Conservation (phyloP, 495 filamentous ascomycete species). For the Neurospora sp. region DNA sequence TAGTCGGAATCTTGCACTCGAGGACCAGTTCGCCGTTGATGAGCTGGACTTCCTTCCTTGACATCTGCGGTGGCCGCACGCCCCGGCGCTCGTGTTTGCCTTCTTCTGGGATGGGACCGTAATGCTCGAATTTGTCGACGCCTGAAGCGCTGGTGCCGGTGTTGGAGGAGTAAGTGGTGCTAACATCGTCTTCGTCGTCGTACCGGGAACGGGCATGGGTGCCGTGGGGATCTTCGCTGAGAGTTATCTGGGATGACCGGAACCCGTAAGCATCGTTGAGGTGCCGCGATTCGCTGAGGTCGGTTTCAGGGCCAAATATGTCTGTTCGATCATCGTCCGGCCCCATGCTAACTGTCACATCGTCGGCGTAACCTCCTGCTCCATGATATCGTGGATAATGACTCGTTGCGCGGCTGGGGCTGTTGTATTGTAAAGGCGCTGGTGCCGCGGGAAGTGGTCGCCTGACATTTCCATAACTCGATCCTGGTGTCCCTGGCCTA, state of each 20-base stretch:
- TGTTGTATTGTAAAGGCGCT: conserved; percentile 46
- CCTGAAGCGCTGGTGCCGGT: not conserved
- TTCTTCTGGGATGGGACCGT: conserved; percentile 70
- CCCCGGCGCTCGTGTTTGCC: conserved; percentile 76
- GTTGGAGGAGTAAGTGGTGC: not conserved
- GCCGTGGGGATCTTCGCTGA: conserved; percentile 26
- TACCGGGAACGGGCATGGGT: conserved; percentile 5
- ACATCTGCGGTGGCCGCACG: conserved; percentile 77
- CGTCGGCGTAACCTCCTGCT: conserved; percentile 28
- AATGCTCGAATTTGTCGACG: conserved; percentile 48
- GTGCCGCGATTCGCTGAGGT: conserved; percentile 31
- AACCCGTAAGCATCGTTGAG: conserved; percentile 53
- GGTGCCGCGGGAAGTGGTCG: conserved; percentile 88
- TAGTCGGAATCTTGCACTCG: conserved; percentile 98
- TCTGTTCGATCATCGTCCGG: conserved; percentile 53
- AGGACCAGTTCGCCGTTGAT: conserved; percentile 96
- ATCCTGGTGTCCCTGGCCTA: conserved; percentile 72
- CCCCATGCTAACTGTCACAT: conserved; percentile 48
- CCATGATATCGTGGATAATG: not conserved
- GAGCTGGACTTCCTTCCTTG: conserved; percentile 86
- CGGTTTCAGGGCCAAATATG: conserved; percentile 59
- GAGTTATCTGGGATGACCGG: conserved; percentile 48
- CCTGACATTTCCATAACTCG: conserved; percentile 73
- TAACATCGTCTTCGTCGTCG: not conserved
- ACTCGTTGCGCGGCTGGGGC: conserved; percentile 15